Evolutionary conservation across 202 grass and related monocot genomes (phyloP).

Genomic region (Saccharum hybrid): DNA sequence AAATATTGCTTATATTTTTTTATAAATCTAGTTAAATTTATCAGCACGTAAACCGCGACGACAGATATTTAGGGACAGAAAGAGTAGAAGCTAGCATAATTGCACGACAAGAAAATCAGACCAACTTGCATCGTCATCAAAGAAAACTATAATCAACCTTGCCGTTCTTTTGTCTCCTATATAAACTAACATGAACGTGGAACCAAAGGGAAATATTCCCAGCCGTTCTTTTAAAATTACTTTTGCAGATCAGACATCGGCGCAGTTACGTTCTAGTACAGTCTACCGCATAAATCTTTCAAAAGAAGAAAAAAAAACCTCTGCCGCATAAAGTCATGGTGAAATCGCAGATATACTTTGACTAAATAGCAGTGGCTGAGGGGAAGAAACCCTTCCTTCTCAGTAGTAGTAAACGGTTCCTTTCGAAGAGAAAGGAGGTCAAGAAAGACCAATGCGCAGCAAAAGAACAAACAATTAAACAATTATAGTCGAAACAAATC

Average conservation of each 20-base stretch:
- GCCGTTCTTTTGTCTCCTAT: not conserved
- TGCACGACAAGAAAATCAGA: not conserved
- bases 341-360: not conserved
- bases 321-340: not conserved
- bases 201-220: not conserved
- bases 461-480: not conserved
- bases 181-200: not conserved
- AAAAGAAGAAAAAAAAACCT: too few relatives aligned
- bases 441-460: not conserved
- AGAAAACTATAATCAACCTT: not conserved
- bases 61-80: too few relatives aligned
- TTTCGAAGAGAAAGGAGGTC: conserved; percentile 20
- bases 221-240: too few relatives aligned
- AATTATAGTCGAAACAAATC: conserved; percentile 8
- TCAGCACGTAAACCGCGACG: too few relatives aligned
- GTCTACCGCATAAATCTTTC: not conserved
- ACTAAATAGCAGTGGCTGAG: not conserved
- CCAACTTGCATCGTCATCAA: not conserved
- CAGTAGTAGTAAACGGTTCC: conserved; percentile 4
- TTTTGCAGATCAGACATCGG: too few relatives aligned
- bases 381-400: not conserved
- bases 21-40: too few relatives aligned
- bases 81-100: too few relatives aligned
- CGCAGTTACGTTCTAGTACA: not conserved
- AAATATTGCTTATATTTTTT: too few relatives aligned